A percentile compares a stretch with the other conserved stretches of the same genome.
phyloP scores from a whole-genome alignment of 192 early-diverging fungal species.

The Diversispora epigaea region DNA sequence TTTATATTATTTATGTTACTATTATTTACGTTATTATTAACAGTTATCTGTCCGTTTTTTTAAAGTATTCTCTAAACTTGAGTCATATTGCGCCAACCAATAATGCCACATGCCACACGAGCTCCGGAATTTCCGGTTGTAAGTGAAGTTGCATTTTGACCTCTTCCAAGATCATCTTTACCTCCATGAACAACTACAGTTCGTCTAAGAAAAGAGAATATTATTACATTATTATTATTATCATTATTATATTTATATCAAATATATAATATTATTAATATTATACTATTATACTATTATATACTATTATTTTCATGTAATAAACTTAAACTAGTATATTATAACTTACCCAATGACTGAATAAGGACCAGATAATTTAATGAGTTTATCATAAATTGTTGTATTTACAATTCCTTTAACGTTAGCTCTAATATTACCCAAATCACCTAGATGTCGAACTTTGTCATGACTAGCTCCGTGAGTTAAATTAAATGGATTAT shows the following conservation, averaged over 20 bases:
- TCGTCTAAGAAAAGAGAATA: constrained; percentile 45
- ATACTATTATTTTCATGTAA: not conserved
- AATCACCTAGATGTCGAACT: constrained; percentile 83
- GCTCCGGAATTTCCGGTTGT: constrained; percentile 87
- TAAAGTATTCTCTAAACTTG: too few species aligned
- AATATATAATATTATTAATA: too few species aligned
- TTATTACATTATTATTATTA: too few species aligned
- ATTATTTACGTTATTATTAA: too few species aligned
- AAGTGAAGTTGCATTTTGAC: constrained; percentile 67
- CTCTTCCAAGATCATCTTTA: constrained; percentile 83
- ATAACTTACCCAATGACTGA: constrained; percentile 68
- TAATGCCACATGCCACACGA: constrained; percentile 86
- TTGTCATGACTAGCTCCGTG: constrained; percentile 76
- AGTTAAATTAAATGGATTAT: constrained; percentile 73
- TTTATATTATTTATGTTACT: too few species aligned
- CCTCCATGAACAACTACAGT: constrained; percentile 82
- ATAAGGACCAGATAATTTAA: constrained; percentile 74
- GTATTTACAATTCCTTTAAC: constrained; percentile 59
- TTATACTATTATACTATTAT: too few species aligned
- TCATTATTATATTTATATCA: too few species aligned
- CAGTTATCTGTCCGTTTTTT: too few species aligned
- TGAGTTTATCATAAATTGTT: constrained; percentile 57
- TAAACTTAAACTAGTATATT: not conserved
- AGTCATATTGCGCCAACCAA: constrained; percentile 48
- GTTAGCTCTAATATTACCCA: constrained; percentile 78